phyloP scores from a whole-genome alignment of 352 stramenopile species.

The Phytophthora quininea region DNA sequence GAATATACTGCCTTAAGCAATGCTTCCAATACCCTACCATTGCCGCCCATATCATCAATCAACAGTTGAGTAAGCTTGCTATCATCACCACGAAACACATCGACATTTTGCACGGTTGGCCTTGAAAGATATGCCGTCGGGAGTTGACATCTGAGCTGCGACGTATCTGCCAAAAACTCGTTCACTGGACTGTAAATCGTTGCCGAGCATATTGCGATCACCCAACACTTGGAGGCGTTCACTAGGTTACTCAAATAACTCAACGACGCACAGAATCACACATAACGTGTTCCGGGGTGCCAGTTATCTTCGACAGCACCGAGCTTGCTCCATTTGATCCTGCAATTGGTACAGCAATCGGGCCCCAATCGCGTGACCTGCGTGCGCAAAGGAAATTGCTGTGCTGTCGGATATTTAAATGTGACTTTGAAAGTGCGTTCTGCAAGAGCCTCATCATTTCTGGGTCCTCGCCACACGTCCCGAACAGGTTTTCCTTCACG shows the following conservation, averaged over 20 bases:
- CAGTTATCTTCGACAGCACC: constrained; percentile 13
- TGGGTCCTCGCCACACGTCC: constrained; percentile 9
- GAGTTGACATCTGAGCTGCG: constrained; percentile 8
- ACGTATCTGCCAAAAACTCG: constrained; percentile 9
- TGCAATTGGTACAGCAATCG: constrained; percentile 22
- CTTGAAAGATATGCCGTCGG: constrained; percentile 3
- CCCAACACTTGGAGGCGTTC: constrained; percentile 11
- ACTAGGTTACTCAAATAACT: constrained; percentile 9
- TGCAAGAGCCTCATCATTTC: constrained; percentile 18
- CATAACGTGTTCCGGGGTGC: constrained; percentile 20
- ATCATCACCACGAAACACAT: constrained; percentile 1
- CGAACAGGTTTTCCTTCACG: constrained; percentile 17
- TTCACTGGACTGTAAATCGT: constrained; percentile 15
- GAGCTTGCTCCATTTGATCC: constrained; percentile 5
- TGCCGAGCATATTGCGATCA: constrained; percentile 14
- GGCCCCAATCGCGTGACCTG: constrained; percentile 16
- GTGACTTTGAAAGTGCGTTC: constrained; percentile 30
- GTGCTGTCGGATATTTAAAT: constrained; percentile 22
- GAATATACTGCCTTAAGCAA: constrained; percentile 21
- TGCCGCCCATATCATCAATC: constrained; percentile 24
- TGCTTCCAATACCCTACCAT: constrained; percentile 24
- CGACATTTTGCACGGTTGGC: too few species aligned
- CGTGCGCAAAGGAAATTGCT: constrained; percentile 1
- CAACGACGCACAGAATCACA: constrained; percentile 24
- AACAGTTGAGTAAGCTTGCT: constrained; percentile 18